Evolutionary conservation across 2,329 filamentous ascomycete genomes (phyloP).

Genomic region (Fusarium longipes): DNA sequence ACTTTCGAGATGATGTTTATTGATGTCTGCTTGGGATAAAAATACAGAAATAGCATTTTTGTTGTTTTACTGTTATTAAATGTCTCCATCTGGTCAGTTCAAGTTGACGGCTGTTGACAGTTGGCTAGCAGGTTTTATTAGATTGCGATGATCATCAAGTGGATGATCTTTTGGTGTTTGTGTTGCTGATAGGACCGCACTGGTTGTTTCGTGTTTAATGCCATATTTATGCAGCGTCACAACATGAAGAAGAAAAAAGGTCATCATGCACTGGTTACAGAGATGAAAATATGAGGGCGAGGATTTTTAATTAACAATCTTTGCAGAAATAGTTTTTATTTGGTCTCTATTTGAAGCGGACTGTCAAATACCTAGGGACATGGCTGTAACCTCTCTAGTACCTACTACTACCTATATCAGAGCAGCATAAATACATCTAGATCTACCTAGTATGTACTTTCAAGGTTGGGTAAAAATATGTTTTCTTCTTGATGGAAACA

Average conservation of each 20-base stretch:
- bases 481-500: slow-evolving; percentile 3
- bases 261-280: neutral
- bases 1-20: neutral
- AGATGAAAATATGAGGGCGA: neutral
- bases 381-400: too few species aligned
- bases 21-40: neutral
- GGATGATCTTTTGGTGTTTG: slow-evolving; percentile 29
- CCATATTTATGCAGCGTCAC: slow-evolving; percentile 18
- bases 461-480: neutral
- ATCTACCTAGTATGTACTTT: too few species aligned
- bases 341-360: neutral
- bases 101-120: neutral
- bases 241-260: neutral
- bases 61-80: neutral
- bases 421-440: neutral
- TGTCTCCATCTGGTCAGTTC: neutral
- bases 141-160: slow-evolving; percentile 17
- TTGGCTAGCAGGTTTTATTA: slow-evolving; percentile 7
- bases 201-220: slow-evolving; percentile 24
- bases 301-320: neutral
- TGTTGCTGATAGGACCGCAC: slow-evolving; percentile 10
- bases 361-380: too few species aligned
- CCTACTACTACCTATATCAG: neutral
- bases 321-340: neutral
- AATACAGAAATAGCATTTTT: neutral